Evolutionary conservation across 352 stramenopile genomes (phyloP), one percentile per base, ranked within the genome.

Genomic region (Pilasporangium apinafurcum): DNA sequence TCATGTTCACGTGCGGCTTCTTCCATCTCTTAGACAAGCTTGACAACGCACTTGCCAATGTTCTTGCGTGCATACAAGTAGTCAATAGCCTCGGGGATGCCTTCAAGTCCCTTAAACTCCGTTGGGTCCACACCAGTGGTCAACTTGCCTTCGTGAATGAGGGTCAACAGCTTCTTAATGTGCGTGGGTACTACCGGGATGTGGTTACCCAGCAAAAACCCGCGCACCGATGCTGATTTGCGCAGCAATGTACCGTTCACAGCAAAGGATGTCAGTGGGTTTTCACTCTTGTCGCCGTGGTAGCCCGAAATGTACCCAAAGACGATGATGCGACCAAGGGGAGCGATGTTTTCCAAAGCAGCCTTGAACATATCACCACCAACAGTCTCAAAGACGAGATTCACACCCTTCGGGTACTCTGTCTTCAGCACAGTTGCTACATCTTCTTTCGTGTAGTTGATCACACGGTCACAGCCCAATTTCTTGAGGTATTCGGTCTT

Each of bases 401-500:
- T 56, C 7, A 88, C 49, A 3, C 69, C 69, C 31, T 80, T 70
- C 18, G 71, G 69, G 59, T 90, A 73, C 71, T 86, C 73, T 10
- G 61, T 74, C 67, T 83, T 75, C 8, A 85, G 54, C 62, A 80
- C 65, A 21, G 73, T 45, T 28, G 38, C 49, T 17, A 84, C 46
- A 26, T 67, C 68, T 37, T 87, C 71, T 56, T 90, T 72, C n/a
- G 62, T 87, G 65, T 96, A 96, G 56, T 95, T 86, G 36, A 96
- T 85, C 51, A 92, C 65, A 31, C 83, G 75, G 49, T 91, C 74
- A 31, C 59, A 43, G 16, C 55, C 65, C 4, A 63, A 24, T 28
- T 39, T 51, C 32, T 52, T 42, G 29, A 83, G 61, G 49, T 77
- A 65, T n/a, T 81, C 63, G 20, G 49, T 71, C 48, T 85, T 85